phyloP scores from a whole-genome alignment of 345 rosid genomes.

The Euphorbia lathyris region DNA sequence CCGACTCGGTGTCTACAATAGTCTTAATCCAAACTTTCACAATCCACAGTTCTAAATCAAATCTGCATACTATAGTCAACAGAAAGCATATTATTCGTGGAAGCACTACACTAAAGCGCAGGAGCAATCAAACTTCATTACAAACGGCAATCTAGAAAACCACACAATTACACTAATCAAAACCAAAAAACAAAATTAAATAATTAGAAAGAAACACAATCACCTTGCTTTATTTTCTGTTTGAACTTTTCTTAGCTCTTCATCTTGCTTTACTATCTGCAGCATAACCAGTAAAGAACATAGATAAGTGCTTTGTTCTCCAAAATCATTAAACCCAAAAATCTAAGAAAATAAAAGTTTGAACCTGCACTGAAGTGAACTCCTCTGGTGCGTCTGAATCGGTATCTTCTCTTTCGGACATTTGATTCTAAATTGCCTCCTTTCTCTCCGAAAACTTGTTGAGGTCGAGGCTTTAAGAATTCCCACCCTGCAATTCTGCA shows the following conservation, averaged over 20 bases:
- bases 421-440: conserved; percentile 6
- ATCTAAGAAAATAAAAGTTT: too few species aligned
- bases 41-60: neutral
- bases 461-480: conserved; percentile 30
- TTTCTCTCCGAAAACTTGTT: neutral
- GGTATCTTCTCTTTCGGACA: conserved; percentile 51
- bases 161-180: neutral
- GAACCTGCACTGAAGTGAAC: conserved; percentile 72
- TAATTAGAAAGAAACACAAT: neutral
- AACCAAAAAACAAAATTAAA: too few species aligned
- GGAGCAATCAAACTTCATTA: neutral
- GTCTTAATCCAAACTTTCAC: neutral
- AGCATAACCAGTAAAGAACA: neutral
- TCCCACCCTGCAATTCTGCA: neutral
- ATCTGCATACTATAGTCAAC: neutral
- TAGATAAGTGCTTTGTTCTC: neutral
- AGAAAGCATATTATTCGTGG: too few species aligned
- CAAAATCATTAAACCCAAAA: neutral
- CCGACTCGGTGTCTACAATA: too few species aligned
- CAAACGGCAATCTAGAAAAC: neutral
- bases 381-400: conserved; percentile 82
- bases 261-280: conserved; percentile 64
- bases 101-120: too few species aligned
- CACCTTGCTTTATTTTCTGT: conserved; percentile 46
- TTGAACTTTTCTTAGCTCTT: conserved; percentile 51